These are phyloP conservation scores for Penicillium sp. DNA, from an alignment of 2,329 filamentous ascomycete genomes.

Conservation along the genomic window DNA sequence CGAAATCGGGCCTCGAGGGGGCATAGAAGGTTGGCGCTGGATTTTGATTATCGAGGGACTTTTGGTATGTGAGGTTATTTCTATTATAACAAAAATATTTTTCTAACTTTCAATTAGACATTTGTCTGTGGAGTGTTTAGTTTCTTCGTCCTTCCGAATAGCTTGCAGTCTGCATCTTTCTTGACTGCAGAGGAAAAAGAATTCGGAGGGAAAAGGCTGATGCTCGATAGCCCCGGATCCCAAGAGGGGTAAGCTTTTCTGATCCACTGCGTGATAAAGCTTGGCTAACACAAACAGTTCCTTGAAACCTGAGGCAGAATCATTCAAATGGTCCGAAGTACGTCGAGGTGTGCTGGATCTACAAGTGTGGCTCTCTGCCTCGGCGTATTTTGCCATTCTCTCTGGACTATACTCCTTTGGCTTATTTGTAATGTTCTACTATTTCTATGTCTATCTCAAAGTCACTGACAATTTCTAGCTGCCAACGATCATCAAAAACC, in stretches of 20 bases:
- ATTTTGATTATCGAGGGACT: conserved; percentile 62
- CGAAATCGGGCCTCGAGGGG: conserved; percentile 57
- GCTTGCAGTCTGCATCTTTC: conserved; percentile 54
- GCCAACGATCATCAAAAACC: conserved; percentile 63
- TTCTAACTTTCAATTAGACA: conserved; percentile 45
- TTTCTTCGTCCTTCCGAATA: conserved; percentile 58
- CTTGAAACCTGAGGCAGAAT: conserved; percentile 41
- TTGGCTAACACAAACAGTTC: conserved; percentile 19
- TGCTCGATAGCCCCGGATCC: conserved; percentile 36
- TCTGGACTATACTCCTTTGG: conserved; percentile 63
- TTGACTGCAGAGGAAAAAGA: conserved; percentile 54
- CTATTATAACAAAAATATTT: neutral
- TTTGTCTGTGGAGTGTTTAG: conserved; percentile 54
- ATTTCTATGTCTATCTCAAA: neutral
- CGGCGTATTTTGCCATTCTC: conserved; percentile 60
- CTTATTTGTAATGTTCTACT: conserved; percentile 53
- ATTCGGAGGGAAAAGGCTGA: conserved; percentile 50
- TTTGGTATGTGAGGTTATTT: conserved; percentile 23
- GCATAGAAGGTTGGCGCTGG: conserved; percentile 60
- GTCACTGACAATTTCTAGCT: conserved; percentile 42
- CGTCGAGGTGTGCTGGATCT: conserved; percentile 59
- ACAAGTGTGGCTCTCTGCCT: conserved; percentile 64
- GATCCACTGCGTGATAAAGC: neutral
- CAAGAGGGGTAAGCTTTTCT: conserved; percentile 26
- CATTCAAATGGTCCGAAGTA: conserved; percentile 63